A percentile compares a stretch with the other conserved stretches of the same genome.
These are phyloP conservation scores for Gynochthodes officinalis DNA, from an alignment of 257 asterid species.

Conservation along the genomic window DNA sequence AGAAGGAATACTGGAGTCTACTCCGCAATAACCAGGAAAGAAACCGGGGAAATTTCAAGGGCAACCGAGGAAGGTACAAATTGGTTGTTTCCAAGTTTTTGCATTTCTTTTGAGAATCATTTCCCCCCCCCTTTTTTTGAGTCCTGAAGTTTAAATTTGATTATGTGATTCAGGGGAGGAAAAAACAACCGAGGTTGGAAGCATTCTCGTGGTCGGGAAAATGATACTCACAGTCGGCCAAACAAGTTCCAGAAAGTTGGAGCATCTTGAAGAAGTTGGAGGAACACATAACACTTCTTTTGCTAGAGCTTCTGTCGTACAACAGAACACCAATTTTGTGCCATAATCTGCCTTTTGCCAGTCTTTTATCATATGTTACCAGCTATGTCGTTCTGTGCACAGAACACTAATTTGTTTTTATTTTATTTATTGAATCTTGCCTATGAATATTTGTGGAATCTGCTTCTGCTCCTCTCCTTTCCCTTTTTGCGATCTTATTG, in stretches of 20 bases:
- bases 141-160: not conserved
- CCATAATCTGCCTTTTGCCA: not conserved
- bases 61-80: slow-evolving; percentile 68
- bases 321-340: slow-evolving; percentile 11
- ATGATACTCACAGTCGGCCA: slow-evolving; percentile 44
- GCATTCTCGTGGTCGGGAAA: slow-evolving; percentile 65
- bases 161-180: slow-evolving; percentile 55
- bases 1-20: slow-evolving; percentile 79
- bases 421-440: not conserved
- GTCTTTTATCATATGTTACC: not conserved
- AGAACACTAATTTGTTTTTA: not conserved
- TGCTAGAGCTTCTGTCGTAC: not conserved
- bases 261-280: slow-evolving; percentile 21
- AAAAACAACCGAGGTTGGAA: slow-evolving; percentile 70
- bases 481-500: not conserved
- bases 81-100: not conserved
- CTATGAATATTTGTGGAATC: not conserved
- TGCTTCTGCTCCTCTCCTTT: not conserved
- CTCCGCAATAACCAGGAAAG: slow-evolving; percentile 61
- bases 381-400: not conserved
- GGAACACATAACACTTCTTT: not conserved
- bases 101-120: not conserved
- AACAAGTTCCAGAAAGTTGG: slow-evolving; percentile 61
- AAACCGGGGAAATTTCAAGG: slow-evolving; percentile 51
- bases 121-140: not conserved